Evolutionary conservation across 1,284 basidiomycete species (phyloP), one percentile per base, ranked within the genome.

Genomic region (Ustilago sp.): DNA sequence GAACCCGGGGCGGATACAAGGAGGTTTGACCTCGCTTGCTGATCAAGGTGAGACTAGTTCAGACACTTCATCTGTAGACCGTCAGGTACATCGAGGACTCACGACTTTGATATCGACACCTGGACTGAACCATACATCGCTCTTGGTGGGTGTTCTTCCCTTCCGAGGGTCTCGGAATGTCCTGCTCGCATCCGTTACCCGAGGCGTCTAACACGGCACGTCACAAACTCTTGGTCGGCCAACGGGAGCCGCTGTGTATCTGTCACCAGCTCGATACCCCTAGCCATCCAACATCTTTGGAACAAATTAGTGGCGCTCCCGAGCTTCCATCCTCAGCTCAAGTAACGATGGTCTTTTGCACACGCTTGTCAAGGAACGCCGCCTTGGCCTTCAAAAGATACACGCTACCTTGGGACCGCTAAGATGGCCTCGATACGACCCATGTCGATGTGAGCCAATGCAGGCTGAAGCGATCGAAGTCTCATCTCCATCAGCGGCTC

Each of bases 201-300:
- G 66, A 68, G 55, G 55, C 59, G 66, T 54, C 66, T 63, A 50
- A 58, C 19, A 62, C 35, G 17, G 59, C 60, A 53, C 65, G 65
- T 52, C 65, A 61, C 50, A 35, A 19, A 38, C 43, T 23, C 9
- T 19, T 13, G 9, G 4, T 48, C 9, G 19, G 9, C 19, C 9
- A 48, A 8, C 11, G 0, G 31, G 13, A 36, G 32, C 39, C 45
- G 19, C 45, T 59, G 11, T 17, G 34, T 28, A 38, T 19, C 15
- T 59, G 57, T 59, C 57, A 59, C 34, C 23, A 8, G n/a, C 19
- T 48, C 19, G 7, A 41, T n/a, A 7, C 39, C 39, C 23, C 19
- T 8, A 12, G 9, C 48, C 23, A 32, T 32, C 48, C 19, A 11
- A 50, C 13, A 50, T 12, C 11, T 8, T 4, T 5, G 13, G 48